These are phyloP conservation scores for Nothophytophthora sp. DNA, from an alignment of 352 stramenopile genomes.

Conservation along the genomic window DNA sequence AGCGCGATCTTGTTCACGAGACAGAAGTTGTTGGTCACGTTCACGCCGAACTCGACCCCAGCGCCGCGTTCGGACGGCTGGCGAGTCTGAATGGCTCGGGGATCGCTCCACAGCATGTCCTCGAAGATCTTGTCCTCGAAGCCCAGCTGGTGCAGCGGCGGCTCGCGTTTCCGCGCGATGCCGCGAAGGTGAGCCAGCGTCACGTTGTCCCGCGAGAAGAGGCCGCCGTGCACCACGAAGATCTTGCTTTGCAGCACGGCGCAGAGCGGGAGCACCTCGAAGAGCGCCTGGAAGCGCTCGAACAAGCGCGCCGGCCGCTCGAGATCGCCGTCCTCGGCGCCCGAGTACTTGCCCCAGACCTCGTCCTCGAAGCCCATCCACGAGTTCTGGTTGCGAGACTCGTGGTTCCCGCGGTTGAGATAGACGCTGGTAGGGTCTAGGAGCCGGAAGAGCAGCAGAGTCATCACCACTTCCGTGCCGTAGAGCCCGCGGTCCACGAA, in stretches of 20 bases:
- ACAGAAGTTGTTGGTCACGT: conserved; percentile 95
- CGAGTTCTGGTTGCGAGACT: conserved; percentile 94
- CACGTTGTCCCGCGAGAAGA: conserved; percentile 92
- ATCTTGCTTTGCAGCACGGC: conserved; percentile 91
- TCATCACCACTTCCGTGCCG: conserved; percentile 88
- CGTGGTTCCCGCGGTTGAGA: conserved; percentile 96
- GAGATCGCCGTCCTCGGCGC: conserved; percentile 48
- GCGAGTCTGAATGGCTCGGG: conserved; percentile 70
- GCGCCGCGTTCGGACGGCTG: conserved; percentile 88
- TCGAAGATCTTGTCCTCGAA: conserved; percentile 95
- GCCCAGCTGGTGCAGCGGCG: conserved; percentile 82
- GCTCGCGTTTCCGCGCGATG: conserved; percentile 92
- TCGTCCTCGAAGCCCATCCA: conserved; percentile 94
- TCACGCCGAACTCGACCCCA: conserved; percentile 92
- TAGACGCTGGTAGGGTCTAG: conserved; percentile 86
- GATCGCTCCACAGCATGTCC: conserved; percentile 94
- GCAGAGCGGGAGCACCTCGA: conserved; percentile 90
- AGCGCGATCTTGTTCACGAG: conserved; percentile 92
- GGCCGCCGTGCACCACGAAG: conserved; percentile 94
- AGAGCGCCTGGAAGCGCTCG: conserved; percentile 78
- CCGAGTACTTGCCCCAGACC: conserved; percentile 84
- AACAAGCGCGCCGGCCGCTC: conserved; percentile 55
- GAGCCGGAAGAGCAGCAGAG: conserved; percentile 71
- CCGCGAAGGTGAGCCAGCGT: conserved; percentile 89
- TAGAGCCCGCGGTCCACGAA: conserved; percentile 94